Evolutionary conservation across 345 rosid species (phyloP).

Genomic region (Melaleuca quinquenervia): DNA sequence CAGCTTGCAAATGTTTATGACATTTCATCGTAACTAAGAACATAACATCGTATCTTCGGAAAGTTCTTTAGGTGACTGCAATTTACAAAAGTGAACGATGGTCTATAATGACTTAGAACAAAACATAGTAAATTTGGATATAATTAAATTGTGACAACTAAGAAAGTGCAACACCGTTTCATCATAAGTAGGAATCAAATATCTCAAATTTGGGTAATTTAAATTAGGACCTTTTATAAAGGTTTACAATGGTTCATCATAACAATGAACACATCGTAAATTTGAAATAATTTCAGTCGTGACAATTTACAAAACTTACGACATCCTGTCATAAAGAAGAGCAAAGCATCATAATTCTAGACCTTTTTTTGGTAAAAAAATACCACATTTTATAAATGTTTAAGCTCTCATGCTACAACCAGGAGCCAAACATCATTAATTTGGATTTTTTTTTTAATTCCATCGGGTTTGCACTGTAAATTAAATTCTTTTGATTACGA

Average conservation of each 20-base stretch:
- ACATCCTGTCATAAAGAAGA: background rate
- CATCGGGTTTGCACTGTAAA: background rate
- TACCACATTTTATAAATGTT: background rate
- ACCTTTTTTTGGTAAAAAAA: background rate
- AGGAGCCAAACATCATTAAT: background rate
- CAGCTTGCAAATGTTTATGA: too few relatives aligned
- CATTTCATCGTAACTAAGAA: too few relatives aligned
- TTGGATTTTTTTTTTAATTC: background rate
- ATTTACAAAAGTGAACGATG: too few relatives aligned
- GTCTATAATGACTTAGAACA: too few relatives aligned
- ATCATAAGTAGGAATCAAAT: background rate
- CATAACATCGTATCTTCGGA: too few relatives aligned
- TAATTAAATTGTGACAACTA: too few relatives aligned
- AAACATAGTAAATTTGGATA: too few relatives aligned
- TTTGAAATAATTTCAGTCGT: background rate
- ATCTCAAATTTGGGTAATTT: background rate
- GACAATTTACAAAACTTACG: background rate
- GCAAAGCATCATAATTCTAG: background rate
- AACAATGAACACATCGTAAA: background rate
- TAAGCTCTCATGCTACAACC: background rate
- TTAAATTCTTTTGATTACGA: background rate
- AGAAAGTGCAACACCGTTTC: too few relatives aligned
- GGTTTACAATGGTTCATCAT: background rate
- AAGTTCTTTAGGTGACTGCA: too few relatives aligned
- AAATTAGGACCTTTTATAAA: background rate